Base-by-base conservation (phyloP, 2,329 filamentous ascomycete species). In the Penicillium fuscoglaucum region DNA sequence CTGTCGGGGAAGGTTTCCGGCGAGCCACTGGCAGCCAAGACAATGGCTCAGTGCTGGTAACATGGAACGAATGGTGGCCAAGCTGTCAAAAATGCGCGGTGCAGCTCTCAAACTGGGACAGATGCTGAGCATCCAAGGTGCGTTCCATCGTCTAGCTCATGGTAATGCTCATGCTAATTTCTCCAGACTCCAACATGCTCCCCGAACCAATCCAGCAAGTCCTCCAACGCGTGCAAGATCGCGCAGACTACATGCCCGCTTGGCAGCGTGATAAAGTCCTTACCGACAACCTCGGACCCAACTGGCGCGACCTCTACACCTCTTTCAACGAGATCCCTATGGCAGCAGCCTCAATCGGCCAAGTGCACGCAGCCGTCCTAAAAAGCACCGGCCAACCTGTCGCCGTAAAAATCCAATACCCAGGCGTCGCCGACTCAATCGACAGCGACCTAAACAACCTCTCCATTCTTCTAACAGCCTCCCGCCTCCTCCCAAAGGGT, bases 391-490 rank as follows among this genome's bases (percentile, higher is more conserved):
- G 88, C 40, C 82, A 87, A 63, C 81, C 83, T 44, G 95, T 99
- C 0, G 95, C 95, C 4, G 93, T 99, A 70, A 99, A 99, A 76
- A 88, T 99, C 10, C 95, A 99, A 75, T 99, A 99, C 68, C 95
- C 95, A 0, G 96, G 96, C 15, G 95, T 99, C 1, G 91, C 93
- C 19, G 88, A 91, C 74, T 98, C 93, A 4, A 99, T 99, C 73
- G 92, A 96, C 75, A 97, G 93, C 0, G 95, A 99, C 69, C 83
- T 99, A 1, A 96, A 91, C 76, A 99, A 99, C 69, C 83, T 99
- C 33, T 91, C 90, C 9, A 84, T 99, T 57, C 87, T 99, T 1
- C 85, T 99, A 13, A 95, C 91, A 6, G 95, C 95, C 28, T 96
- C 93, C 6, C 88, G 90, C 57, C 84, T 99, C 28, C 83, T 99